Base-by-base conservation (phyloP, 1,139 yeast genomes). In the Magnusiomyces ingens region DNA sequence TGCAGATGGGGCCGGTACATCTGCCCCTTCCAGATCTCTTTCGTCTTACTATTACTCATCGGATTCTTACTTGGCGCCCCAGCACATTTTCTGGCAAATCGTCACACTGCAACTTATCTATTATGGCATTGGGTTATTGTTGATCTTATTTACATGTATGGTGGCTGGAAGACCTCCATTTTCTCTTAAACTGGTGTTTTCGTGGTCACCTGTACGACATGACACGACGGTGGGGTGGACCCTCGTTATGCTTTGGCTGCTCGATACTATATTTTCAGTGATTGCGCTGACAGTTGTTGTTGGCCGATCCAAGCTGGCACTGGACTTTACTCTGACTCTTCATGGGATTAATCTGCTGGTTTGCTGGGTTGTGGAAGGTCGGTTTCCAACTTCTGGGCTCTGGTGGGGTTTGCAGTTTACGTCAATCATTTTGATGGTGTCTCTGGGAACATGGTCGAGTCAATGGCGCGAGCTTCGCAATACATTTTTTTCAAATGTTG, bases 301-400 rank as follows among this genome's bases (percentile, higher is more conserved):
- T 17, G 97, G 98, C 0, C 75, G 98, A 57, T 85, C 95, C 44
- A 93, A 91, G 68, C 73, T 93, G 55, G 98, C 97, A 0, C 85
- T 96, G 86, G 99, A 93, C 69, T 93, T 91, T 72, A 96, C 96
- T 12, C 66, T 93, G 37, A 91, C 99, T 0, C 73, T 93, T 15
- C 97, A 93, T 68, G 82, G 87, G 17, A 79, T 93, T 52, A 85
- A 91, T 68, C 70, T 91, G 42, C 54, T 83, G 2, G 82, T 88
- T 5, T 88, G 82, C 0, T 83, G 90, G 82, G 58, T 78, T 1
- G 82, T 80, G 59, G 75, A 85, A 4, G 79, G 83, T 0, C 73
- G 75, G 44, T 78, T 91, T 59, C 98, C 98, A 0, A 70, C 75
- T 10, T 80, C 84, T 42, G 61, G 83, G 10, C 74, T 85, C 50